Percentiles rank a stretch among this genome's conserved stretches.
phyloP scores from a whole-genome alignment of 306 rosid species.

The Prinsepia uniflora region DNA sequence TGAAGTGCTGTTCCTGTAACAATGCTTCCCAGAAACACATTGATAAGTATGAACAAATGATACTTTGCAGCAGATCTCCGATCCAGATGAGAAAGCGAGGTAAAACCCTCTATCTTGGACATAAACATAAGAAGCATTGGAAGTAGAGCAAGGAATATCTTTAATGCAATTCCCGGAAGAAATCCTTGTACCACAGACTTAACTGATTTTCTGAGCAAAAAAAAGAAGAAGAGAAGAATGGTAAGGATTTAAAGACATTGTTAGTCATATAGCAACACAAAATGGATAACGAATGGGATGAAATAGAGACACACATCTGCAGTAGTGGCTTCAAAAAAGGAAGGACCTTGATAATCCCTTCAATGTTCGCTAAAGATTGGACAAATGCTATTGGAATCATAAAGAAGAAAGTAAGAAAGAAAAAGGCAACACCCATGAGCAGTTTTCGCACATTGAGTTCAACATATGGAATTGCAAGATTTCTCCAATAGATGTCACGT shows the following conservation, averaged over 20 bases:
- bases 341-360: slow-evolving; percentile 58
- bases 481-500: slow-evolving; percentile 75
- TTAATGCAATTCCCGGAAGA: slow-evolving; percentile 83
- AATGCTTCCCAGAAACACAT: slow-evolving; percentile 88
- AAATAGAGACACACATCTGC: slow-evolving; percentile 52
- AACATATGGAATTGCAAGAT: slow-evolving; percentile 83
- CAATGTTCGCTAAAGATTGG: slow-evolving; percentile 90
- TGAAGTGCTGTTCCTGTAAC: slow-evolving; percentile 86
- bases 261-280: slow-evolving; percentile 1
- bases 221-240: neutral
- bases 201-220: slow-evolving; percentile 48
- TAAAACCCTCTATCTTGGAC: slow-evolving; percentile 75
- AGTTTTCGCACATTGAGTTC: slow-evolving; percentile 62
- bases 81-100: slow-evolving; percentile 66
- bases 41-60: slow-evolving; percentile 64
- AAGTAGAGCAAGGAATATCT: slow-evolving; percentile 70
- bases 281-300: slow-evolving; percentile 6
- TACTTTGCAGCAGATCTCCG: slow-evolving; percentile 84
- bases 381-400: slow-evolving; percentile 92
- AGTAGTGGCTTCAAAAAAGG: slow-evolving; percentile 72
- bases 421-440: slow-evolving; percentile 47
- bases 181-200: slow-evolving; percentile 82
- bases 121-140: slow-evolving; percentile 69
- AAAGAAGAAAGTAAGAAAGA: slow-evolving; percentile 67
- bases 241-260: slow-evolving; percentile 20